Conservation (phyloP, 2,329 filamentous ascomycete genomes). For the Grosmannia clavigera region DNA sequence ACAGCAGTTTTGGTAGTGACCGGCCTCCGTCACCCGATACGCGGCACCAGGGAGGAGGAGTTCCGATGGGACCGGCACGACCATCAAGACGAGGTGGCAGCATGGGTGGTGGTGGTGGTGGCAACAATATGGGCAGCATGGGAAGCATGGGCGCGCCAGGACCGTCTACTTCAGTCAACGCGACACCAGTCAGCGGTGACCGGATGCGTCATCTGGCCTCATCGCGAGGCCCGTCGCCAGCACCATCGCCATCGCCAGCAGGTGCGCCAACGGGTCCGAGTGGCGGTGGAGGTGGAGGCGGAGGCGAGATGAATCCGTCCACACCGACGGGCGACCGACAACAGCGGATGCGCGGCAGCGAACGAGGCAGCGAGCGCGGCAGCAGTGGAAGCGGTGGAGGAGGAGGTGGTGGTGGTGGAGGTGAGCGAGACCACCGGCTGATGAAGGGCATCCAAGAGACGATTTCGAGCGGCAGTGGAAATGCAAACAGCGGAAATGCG, state of each 20-base stretch:
- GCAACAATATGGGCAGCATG: neutral
- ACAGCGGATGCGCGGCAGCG: neutral
- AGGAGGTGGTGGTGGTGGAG: neutral
- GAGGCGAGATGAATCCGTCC: neutral
- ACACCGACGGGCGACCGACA: neutral
- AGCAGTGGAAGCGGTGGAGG: neutral
- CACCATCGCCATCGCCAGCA: neutral
- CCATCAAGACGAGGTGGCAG: neutral
- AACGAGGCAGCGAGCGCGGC: neutral
- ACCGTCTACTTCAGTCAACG: constrained; percentile 10
- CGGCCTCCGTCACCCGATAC: neutral
- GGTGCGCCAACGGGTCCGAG: neutral
- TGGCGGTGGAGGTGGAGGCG: neutral
- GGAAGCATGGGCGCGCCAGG: neutral
- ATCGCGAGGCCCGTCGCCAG: neutral
- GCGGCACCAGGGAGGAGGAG: no score
- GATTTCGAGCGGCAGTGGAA: constrained; percentile 19
- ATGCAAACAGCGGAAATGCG: constrained; percentile 18
- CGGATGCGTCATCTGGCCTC: constrained; percentile 7
- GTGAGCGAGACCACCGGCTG: constrained; percentile 26
- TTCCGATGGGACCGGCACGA: neutral
- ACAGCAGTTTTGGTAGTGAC: neutral
- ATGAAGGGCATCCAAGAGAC: constrained; percentile 41
- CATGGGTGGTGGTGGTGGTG: neutral
- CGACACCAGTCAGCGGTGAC: constrained; percentile 8